Evolutionary conservation across 2,329 filamentous ascomycete genomes (phyloP), one percentile per base, ranked within the genome.

Genomic region (Ophiostoma tasmaniense): DNA sequence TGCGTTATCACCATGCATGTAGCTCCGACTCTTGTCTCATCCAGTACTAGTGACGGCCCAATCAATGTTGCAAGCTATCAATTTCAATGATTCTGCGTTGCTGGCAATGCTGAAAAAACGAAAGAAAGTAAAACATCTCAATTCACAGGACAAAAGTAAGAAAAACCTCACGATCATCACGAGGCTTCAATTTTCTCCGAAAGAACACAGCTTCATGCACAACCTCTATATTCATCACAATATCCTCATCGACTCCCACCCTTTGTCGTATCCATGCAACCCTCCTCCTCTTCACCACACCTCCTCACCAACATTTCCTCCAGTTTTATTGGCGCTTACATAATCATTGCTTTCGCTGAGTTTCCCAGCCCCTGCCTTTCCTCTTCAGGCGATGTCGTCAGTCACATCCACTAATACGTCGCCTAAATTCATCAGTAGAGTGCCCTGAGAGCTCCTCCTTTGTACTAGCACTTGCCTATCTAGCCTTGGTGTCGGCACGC

Each of bases 331-430:
- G n/a, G n/a, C n/a, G 42, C 42, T 55, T 55, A 55, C 50, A 55
- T 55, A 55, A 55, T 25, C 50, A 4, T 1, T 1, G 4, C 10
- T 55, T 55, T 55, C 25, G 50, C 50, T 11, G 22, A 22, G 10
- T 25, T 55, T 8, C n/a, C n/a, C 20, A 0, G 25, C 52, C 39
- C 39, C 4, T 30, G 55, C 25, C 25, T 61, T 61, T 25, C n/a
- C 50, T 55, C 50, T 55, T 45, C 42, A 55, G 25, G 52, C 52
- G 52, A 59, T 59, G 52, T 59, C 52, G 52, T 61, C 55, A 61
- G 30, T 61, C 55, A 30, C 55, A 14, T 30, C 55, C 55, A 61
- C 55, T 61, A 61, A 55, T 55, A 13, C 50, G 50, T 55, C 22
- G 45, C 45, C 45, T 50, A 20, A 50, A 50, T 20, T 10, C 20